Evolutionary conservation across 202 grass and related monocot species (phyloP).

Genomic region (Setaria italica): DNA sequence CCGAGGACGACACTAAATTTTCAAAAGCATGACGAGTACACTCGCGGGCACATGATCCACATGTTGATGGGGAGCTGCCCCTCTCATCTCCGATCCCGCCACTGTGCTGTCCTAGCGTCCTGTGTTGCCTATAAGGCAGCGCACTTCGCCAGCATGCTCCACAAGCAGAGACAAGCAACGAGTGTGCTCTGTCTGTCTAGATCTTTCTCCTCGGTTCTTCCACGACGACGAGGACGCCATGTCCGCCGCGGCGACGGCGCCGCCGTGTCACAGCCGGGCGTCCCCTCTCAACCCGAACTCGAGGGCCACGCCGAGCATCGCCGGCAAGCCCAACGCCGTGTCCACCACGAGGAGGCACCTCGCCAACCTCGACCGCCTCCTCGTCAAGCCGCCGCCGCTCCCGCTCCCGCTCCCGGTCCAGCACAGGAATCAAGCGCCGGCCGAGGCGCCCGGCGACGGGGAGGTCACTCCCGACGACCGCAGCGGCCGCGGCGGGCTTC

Average conservation of each 20-base stretch:
- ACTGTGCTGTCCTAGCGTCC: neutral
- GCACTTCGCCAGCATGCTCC: constrained; percentile 4
- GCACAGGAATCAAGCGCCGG: neutral
- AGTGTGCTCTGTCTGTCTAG: neutral
- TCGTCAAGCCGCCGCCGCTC: constrained; percentile 43
- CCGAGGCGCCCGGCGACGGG: neutral
- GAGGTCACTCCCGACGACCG: neutral
- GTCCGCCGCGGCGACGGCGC: constrained; percentile 42
- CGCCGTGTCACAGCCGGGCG: constrained; percentile 35
- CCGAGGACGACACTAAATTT: neutral
- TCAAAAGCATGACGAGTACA: constrained; percentile 33
- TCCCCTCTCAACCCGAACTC: constrained; percentile 67
- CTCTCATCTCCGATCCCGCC: neutral
- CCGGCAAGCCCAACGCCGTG: constrained; percentile 21
- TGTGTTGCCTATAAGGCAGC: constrained; percentile 33
- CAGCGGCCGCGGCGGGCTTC: constrained; percentile 13
- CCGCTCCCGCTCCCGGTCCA: constrained; percentile 36
- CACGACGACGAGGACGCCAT: constrained; percentile 1
- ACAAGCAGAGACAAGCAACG: neutral
- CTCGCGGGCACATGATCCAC: constrained; percentile 44
- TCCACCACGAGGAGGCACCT: constrained; percentile 56
- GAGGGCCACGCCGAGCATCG: neutral
- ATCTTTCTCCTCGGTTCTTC: neutral
- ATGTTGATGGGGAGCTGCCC: constrained; percentile 26
- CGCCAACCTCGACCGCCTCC: constrained; percentile 72